Evolutionary conservation across 2,329 filamentous ascomycete genomes (phyloP).

Genomic region (Colletotrichum agaves): DNA sequence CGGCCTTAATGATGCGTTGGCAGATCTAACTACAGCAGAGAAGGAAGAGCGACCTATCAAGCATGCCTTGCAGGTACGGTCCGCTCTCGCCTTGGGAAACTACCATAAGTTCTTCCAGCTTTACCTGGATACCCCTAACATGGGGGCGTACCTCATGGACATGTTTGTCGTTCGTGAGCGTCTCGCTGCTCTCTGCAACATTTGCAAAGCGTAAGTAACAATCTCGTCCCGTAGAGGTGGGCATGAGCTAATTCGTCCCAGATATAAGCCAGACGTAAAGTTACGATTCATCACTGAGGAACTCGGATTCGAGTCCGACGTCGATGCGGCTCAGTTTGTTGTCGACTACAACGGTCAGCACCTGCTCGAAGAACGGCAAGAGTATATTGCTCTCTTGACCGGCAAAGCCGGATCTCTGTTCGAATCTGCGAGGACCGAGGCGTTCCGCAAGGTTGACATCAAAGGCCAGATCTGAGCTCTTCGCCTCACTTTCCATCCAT

Average conservation of each 20-base stretch:
- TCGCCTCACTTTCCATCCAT: constrained; percentile 25
- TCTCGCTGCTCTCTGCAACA: constrained; percentile 87
- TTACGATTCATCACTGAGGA: constrained; percentile 95
- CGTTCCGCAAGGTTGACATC: constrained; percentile 92
- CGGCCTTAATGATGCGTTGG: constrained; percentile 97
- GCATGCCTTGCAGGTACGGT: constrained; percentile 91
- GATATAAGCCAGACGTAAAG: constrained; percentile 91
- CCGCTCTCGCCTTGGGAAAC: constrained; percentile 90
- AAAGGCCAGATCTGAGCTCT: constrained; percentile 88
- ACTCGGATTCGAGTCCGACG: constrained; percentile 92
- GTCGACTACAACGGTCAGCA: constrained; percentile 81
- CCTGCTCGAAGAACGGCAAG: constrained; percentile 80
- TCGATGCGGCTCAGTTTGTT: constrained; percentile 91
- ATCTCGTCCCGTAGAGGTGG: neutral
- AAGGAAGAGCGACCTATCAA: constrained; percentile 86
- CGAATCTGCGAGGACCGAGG: constrained; percentile 76
- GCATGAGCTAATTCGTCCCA: constrained; percentile 62
- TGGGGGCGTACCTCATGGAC: constrained; percentile 99
- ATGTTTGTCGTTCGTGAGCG: constrained; percentile 98
- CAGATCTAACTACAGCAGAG: constrained; percentile 98
- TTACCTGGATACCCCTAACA: constrained; percentile 92
- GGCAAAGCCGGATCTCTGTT: constrained; percentile 79
- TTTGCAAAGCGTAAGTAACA: constrained; percentile 92
- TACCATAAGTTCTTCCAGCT: constrained; percentile 98
- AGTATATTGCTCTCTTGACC: constrained; percentile 78